These are phyloP conservation scores for Irpex lacteus DNA, from an alignment of 1,284 basidiomycete genomes.

Conservation along the genomic window DNA sequence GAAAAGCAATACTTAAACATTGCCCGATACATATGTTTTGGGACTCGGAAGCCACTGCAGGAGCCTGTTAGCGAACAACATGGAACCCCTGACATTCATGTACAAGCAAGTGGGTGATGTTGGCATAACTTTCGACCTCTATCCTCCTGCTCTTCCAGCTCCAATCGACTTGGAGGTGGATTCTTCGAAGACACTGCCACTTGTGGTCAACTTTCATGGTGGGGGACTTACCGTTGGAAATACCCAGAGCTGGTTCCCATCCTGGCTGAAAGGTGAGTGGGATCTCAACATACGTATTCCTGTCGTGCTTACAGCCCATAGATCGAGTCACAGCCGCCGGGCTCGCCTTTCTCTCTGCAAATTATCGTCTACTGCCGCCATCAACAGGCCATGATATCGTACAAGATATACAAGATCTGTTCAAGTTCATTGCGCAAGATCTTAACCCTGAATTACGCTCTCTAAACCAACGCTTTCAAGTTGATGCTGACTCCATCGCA, in stretches of 20 bases:
- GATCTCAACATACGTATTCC: background rate
- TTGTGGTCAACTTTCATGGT: conserved; percentile 62
- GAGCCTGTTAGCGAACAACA: too few species aligned
- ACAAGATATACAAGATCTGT: conserved; percentile 52
- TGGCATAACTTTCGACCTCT: conserved; percentile 21
- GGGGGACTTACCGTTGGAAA: conserved; percentile 61
- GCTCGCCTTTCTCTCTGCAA: conserved; percentile 56
- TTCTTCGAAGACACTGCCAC: conserved; percentile 30
- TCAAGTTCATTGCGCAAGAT: conserved; percentile 41
- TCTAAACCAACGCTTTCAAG: conserved; percentile 11
- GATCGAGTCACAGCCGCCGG: conserved; percentile 43
- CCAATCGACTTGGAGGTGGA: background rate
- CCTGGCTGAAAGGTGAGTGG: conserved; percentile 51
- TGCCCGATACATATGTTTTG: too few species aligned
- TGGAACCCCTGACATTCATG: conserved; percentile 10
- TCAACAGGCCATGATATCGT: conserved; percentile 55
- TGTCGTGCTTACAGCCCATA: conserved; percentile 18
- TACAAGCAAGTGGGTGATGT: conserved; percentile 19
- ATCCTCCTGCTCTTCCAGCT: conserved; percentile 13
- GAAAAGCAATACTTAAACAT: too few species aligned
- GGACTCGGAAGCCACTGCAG: too few species aligned
- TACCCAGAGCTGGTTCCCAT: conserved; percentile 56
- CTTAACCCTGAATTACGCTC: conserved; percentile 22
- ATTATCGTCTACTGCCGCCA: conserved; percentile 60
- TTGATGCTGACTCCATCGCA: conserved; percentile 45